Conservation (phyloP, 78 protist species). For the Monocercomonoides exilis region DNA sequence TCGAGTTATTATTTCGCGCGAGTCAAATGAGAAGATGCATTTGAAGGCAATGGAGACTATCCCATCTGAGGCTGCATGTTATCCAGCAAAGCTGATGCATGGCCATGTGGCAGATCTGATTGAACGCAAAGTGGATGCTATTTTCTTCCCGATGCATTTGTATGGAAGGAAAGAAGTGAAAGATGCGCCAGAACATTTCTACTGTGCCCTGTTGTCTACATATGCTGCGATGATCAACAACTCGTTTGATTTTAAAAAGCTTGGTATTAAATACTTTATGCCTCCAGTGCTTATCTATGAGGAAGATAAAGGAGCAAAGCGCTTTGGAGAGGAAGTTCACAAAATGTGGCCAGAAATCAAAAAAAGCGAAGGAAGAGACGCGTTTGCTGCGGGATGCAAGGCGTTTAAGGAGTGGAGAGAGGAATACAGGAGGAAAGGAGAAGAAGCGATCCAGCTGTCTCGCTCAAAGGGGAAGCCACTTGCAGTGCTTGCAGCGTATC, state of each 20-base stretch:
- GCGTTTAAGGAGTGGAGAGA: too few species aligned
- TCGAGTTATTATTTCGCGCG: neutral
- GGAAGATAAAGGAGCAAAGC: too few species aligned
- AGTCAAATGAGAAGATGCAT: neutral
- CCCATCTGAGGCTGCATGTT: neutral
- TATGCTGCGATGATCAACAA: neutral
- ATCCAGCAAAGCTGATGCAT: neutral
- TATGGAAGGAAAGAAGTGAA: neutral
- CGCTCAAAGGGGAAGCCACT: neutral
- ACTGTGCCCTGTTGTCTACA: neutral
- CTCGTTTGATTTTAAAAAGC: neutral
- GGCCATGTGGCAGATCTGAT: neutral
- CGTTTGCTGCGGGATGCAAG: too few species aligned
- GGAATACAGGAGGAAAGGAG: too few species aligned
- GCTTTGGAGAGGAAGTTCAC: too few species aligned
- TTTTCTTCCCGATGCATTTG: neutral
- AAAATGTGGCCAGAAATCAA: too few species aligned
- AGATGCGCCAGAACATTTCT: neutral
- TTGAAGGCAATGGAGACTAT: conserved; percentile 5
- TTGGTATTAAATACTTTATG: neutral
- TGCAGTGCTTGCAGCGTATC: conserved; percentile 7
- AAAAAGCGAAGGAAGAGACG: too few species aligned
- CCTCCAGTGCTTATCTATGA: too few species aligned
- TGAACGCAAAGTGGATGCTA: too few species aligned
- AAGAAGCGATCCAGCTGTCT: neutral